A percentile compares a stretch with the other conserved stretches of the same genome.
These are phyloP conservation scores for Daldinia grandis DNA, from an alignment of 495 filamentous ascomycete species.

Conservation along the genomic window DNA sequence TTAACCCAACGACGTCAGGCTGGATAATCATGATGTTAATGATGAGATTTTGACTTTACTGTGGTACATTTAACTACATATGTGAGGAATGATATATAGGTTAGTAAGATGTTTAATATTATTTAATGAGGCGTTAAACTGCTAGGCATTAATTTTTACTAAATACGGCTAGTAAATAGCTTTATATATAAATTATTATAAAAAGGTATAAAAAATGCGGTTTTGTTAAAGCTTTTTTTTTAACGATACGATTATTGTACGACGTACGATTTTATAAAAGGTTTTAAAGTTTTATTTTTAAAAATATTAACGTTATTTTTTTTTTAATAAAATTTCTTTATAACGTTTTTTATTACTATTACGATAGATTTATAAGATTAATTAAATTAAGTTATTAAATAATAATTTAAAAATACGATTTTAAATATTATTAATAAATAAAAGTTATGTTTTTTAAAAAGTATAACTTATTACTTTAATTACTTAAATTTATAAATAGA, in stretches of 20 bases:
- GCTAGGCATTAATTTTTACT: no score
- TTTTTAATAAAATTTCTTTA: not conserved
- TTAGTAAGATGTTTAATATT: no score
- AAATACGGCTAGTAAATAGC: no score
- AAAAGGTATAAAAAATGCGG: not conserved
- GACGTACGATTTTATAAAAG: not conserved
- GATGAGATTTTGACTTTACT: not conserved
- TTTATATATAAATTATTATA: not conserved
- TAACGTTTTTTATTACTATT: not conserved
- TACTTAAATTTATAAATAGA: no score
- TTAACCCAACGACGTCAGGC: no score
- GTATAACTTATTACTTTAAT: no score
- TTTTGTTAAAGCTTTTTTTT: not conserved
- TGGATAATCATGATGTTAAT: not conserved
- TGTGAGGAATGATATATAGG: no score
- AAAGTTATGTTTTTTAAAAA: no score
- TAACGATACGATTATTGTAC: not conserved
- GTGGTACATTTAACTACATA: no score
- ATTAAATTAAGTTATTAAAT: not conserved
- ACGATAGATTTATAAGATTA: not conserved
- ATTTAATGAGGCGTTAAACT: no score
- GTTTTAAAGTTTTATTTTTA: not conserved
- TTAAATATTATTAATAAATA: not conserved
- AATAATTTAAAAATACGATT: not conserved
- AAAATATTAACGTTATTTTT: not conserved